These are phyloP conservation scores for Chaetoceros tenuissimus DNA, from an alignment of 108 stramenopile species.

Conservation along the genomic window DNA sequence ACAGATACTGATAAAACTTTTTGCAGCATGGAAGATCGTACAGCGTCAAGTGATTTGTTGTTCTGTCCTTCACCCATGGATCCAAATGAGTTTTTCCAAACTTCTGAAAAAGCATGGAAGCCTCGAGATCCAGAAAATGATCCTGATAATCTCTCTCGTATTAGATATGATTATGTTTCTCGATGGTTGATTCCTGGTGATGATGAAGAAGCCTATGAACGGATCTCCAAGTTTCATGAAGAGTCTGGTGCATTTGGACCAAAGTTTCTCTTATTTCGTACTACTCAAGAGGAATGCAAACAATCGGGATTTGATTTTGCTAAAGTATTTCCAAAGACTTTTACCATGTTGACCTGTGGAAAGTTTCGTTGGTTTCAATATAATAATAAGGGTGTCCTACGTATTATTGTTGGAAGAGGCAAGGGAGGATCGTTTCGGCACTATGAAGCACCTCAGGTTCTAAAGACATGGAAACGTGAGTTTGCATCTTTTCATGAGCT, in stretches of 20 bases:
- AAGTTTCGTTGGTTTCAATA: constrained; percentile 26
- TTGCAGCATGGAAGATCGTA: constrained; percentile 24
- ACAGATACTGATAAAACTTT: constrained; percentile 10
- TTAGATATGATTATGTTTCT: constrained; percentile 14
- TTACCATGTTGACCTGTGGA: constrained; percentile 14
- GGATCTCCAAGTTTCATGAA: constrained; percentile 2
- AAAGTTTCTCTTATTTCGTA: constrained; percentile 11
- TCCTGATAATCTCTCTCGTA: constrained; percentile 8
- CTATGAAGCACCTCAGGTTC: constrained; percentile 11
- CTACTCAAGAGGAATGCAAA: constrained; percentile 6
- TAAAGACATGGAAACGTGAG: constrained; percentile 21
- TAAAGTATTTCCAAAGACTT: constrained; percentile 24
- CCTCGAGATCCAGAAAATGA: constrained; percentile 11
- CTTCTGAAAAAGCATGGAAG: constrained; percentile 21
- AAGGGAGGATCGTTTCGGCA: constrained; percentile 8
- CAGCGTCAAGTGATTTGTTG: constrained; percentile 7
- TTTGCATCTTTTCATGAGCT: constrained; percentile 31
- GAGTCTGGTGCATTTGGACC: constrained; percentile 4
- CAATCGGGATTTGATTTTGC: constrained; percentile 15
- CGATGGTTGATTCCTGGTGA: constrained; percentile 8
- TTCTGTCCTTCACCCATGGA: constrained; percentile 13
- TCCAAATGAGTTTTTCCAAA: constrained; percentile 15
- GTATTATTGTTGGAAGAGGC: constrained; percentile 24
- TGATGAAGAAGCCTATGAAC: constrained; percentile 8
- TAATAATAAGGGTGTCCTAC: constrained; percentile 15